These are phyloP conservation scores for Candida jianshihensis DNA, from an alignment of 805 yeast species.

Conservation along the genomic window DNA sequence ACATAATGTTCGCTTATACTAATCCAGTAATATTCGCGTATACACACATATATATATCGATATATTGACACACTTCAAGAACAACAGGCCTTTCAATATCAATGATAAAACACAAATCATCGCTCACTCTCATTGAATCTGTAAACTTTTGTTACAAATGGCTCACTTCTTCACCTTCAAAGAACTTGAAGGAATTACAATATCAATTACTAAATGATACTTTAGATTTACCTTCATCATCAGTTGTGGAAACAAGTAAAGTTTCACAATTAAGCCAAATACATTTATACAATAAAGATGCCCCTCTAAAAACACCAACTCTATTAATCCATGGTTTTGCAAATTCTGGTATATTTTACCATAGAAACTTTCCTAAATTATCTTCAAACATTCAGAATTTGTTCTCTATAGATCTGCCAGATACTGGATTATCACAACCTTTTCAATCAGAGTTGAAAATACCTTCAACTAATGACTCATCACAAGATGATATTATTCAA, in stretches of 20 bases:
- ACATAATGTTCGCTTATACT: too few species aligned
- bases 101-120: too few species aligned
- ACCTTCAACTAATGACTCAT: too few species aligned
- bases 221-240: too few species aligned
- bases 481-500: slow-evolving; percentile 14
- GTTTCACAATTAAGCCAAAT: slow-evolving; percentile 18
- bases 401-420: slow-evolving; percentile 66
- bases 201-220: slow-evolving; percentile 11
- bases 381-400: slow-evolving; percentile 42
- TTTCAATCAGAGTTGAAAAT: too few species aligned
- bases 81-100: too few species aligned
- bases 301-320: slow-evolving; percentile 26
- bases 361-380: slow-evolving; percentile 56
- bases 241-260: neutral
- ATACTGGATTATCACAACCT: slow-evolving; percentile 54
- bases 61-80: too few species aligned
- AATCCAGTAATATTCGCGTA: too few species aligned
- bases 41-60: too few species aligned
- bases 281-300: slow-evolving; percentile 19
- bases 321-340: slow-evolving; percentile 88
- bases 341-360: slow-evolving; percentile 79
- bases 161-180: slow-evolving; percentile 9
- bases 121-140: slow-evolving; percentile 9
- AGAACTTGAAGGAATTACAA: slow-evolving; percentile 13
- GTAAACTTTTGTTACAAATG: slow-evolving; percentile 12